Base-by-base conservation (phyloP, 768 basidiomycete genomes). In the Amanita subjunquillea region DNA sequence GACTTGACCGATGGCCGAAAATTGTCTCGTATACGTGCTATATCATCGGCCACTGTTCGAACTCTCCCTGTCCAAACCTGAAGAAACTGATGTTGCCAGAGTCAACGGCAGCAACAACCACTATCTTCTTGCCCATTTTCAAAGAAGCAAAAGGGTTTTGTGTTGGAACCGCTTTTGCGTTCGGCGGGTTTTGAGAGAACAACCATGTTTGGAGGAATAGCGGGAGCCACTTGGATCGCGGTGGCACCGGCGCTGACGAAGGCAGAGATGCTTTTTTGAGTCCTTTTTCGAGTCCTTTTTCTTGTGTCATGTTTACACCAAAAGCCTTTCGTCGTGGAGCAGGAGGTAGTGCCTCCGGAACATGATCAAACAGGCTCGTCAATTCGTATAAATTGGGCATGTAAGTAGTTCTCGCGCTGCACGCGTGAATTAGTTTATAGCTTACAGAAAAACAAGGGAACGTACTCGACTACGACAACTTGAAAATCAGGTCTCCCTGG, bases 51-150 rank as follows among this genome's bases (percentile, higher is more conserved):
- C 86, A 85, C 59, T 91, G 88, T 50, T 79, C 82, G 64, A 98
- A 97, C 7, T 74, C 81, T 0, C 91, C 89, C 61, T 92, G 77
- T 6, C 86, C 83, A 58, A 97, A 92, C 50, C 87, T 73, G 68
- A 91, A 88, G 72, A 96, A 94, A 57, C 87, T 87, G 40, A 85
- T 85, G 56, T 78, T 91, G 7, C 94, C 91, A 2, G 81, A 77
- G 66, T 96, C 93, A 4, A 94, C 92, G 2, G 79, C 90, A 1
- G 93, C 94, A 45, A 98, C 77, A 32, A 97, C 73, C 49, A 94
- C 71, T 7, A 74, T 83, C 62, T 90, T 89, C 63, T 84, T 88
- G 0, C 95, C 95, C 27, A 80, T 78, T 58, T 94, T 90, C 55
- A 97, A 71, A 4, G 79, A 78, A 56, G 81, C 76, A 61, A 95